Evolutionary conservation across 805 yeast species (phyloP).

Genomic region (Candida krabiensis): DNA sequence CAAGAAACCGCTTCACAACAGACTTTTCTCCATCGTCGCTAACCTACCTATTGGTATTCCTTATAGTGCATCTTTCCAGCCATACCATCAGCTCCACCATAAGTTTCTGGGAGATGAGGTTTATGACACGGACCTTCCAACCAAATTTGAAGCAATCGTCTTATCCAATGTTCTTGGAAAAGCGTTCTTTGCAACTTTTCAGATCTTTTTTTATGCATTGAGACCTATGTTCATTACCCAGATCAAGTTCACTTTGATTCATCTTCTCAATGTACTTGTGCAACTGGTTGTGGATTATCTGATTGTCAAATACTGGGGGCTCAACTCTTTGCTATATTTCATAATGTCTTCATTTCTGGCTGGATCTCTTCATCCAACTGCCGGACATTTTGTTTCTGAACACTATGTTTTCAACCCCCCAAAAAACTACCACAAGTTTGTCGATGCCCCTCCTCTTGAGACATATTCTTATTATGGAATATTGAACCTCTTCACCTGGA

Average conservation of each 20-base stretch:
- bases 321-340: conserved; percentile 63
- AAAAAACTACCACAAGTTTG: conserved; percentile 25
- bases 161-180: conserved; percentile 80
- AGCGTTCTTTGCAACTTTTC: conserved; percentile 87
- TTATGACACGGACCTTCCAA: conserved; percentile 87
- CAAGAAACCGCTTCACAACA: conserved; percentile 74
- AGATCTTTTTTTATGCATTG: conserved; percentile 83
- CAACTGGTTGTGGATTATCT: conserved; percentile 61
- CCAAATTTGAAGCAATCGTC: conserved; percentile 69
- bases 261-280: conserved; percentile 61
- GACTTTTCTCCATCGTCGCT: conserved; percentile 71
- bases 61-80: conserved; percentile 83
- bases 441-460: conserved; percentile 62
- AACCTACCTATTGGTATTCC: conserved; percentile 90
- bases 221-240: conserved; percentile 86
- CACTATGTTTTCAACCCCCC: conserved; percentile 75
- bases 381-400: conserved; percentile 96
- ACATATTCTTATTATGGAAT: conserved; percentile 88
- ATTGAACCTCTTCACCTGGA: conserved; percentile 79
- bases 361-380: conserved; percentile 90
- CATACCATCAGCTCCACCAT: conserved; percentile 90
- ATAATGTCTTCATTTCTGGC: conserved; percentile 79
- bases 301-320: conserved; percentile 62
- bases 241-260: conserved; percentile 72
- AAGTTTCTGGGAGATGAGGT: conserved; percentile 83